Evolutionary conservation across 2,329 filamentous ascomycete genomes (phyloP).

Genomic region (Paraconiothyrium sp.): DNA sequence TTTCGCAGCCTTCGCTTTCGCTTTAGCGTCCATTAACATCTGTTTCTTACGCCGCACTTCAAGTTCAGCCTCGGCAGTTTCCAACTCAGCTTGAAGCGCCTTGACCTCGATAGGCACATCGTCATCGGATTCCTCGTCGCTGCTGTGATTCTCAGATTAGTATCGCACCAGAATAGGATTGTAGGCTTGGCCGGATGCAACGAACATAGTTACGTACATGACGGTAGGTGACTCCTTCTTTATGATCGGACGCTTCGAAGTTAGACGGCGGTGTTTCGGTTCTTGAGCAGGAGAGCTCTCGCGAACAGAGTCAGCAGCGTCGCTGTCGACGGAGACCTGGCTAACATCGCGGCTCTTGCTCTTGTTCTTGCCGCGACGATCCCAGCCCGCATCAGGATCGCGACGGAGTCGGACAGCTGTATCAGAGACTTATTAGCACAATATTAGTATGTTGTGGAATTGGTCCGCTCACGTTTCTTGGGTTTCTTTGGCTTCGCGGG

Average conservation of each 20-base stretch:
- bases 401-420: conserved; percentile 36
- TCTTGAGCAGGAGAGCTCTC: conserved; percentile 4
- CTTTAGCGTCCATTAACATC: conserved; percentile 33
- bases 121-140: conserved; percentile 21
- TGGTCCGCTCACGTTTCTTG: conserved; percentile 21
- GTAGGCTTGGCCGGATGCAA: background rate
- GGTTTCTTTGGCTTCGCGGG: conserved; percentile 37
- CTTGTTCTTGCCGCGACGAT: conserved; percentile 36
- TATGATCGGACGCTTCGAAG: background rate
- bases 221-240: conserved; percentile 12
- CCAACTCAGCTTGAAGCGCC: conserved; percentile 40
- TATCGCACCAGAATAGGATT: background rate
- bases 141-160: conserved; percentile 5
- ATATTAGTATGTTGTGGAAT: background rate
- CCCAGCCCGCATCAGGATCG: conserved; percentile 33
- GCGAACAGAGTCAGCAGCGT: conserved; percentile 16
- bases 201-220: conserved; percentile 23
- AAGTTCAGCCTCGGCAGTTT: conserved; percentile 46
- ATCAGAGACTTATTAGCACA: background rate
- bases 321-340: conserved; percentile 21
- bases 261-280: conserved; percentile 6
- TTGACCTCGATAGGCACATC: conserved; percentile 33
- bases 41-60: conserved; percentile 35
- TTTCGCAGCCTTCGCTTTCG: conserved; percentile 20
- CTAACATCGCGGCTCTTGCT: conserved; percentile 23